Conservation (phyloP, 768 basidiomycete genomes). For the Phylloporus sp. region DNA sequence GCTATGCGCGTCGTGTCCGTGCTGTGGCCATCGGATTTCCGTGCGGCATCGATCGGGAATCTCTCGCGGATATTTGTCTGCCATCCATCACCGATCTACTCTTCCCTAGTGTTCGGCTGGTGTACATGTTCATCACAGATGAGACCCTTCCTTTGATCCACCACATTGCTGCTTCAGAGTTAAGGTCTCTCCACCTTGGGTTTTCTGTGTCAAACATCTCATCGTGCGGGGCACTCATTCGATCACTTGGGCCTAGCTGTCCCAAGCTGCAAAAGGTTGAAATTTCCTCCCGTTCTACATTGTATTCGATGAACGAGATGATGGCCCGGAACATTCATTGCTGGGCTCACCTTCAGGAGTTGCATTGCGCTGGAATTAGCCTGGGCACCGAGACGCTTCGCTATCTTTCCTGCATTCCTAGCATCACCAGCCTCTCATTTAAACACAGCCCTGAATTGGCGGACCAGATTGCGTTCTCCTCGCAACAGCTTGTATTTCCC, state of each 20-base stretch:
- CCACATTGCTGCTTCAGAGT: not conserved
- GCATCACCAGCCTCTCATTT: not conserved
- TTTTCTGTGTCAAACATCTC: not conserved
- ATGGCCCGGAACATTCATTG: not conserved
- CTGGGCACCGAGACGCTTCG: not conserved
- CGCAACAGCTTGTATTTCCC: not conserved
- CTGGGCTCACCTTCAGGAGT: not conserved
- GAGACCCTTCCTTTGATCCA: not conserved
- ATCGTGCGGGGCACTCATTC: not conserved
- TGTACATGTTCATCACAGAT: not conserved
- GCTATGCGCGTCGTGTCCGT: not conserved
- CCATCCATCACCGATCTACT: not conserved
- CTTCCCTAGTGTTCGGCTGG: not conserved
- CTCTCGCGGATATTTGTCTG: not conserved
- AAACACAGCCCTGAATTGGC: not conserved
- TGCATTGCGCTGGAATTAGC: not conserved
- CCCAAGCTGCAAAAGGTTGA: not conserved
- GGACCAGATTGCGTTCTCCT: not conserved
- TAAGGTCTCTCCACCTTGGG: not conserved
- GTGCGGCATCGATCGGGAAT: not conserved
- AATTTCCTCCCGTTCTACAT: no score
- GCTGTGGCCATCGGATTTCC: no score
- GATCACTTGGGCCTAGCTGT: not conserved
- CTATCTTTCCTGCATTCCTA: not conserved
- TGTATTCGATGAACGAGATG: not conserved